A percentile compares a stretch with the other conserved stretches of the same genome.
These are phyloP conservation scores for Musa troglodytarum DNA, from an alignment of 176 grass and related monocot species.

Conservation along the genomic window DNA sequence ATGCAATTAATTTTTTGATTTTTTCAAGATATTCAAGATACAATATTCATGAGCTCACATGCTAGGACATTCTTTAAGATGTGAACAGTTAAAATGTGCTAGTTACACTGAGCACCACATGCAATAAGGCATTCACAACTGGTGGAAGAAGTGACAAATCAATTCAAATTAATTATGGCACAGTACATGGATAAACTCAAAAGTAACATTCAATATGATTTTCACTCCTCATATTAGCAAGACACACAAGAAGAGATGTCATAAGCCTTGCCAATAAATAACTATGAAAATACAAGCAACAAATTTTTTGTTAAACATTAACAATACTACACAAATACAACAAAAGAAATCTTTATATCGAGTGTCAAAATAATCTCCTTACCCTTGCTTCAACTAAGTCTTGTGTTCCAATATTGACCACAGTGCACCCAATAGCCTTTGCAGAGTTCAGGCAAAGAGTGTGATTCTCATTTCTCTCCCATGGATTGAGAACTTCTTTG, in stretches of 20 bases:
- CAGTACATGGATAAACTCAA: no score
- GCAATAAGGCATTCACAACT: not conserved
- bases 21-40: not conserved
- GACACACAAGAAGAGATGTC: not conserved
- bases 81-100: not conserved
- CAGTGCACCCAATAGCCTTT: slow-evolving; percentile 97
- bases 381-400: slow-evolving; percentile 97
- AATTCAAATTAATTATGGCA: not conserved
- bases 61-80: not conserved
- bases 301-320: not conserved
- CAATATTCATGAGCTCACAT: not conserved
- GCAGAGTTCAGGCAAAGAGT: slow-evolving; percentile 98
- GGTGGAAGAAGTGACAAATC: not conserved
- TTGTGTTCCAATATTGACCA: slow-evolving; percentile 98
- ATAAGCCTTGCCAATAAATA: not conserved
- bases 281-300: not conserved
- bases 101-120: not conserved
- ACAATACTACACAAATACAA: not conserved
- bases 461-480: slow-evolving; percentile 98
- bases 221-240: not conserved
- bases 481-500: slow-evolving; percentile 93
- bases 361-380: slow-evolving; percentile 18
- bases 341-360: not conserved
- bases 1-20: not conserved
- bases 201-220: no score